These are phyloP conservation scores for Aspergillus quadrilineatus DNA, from an alignment of 2,329 filamentous ascomycete genomes.

Conservation along the genomic window DNA sequence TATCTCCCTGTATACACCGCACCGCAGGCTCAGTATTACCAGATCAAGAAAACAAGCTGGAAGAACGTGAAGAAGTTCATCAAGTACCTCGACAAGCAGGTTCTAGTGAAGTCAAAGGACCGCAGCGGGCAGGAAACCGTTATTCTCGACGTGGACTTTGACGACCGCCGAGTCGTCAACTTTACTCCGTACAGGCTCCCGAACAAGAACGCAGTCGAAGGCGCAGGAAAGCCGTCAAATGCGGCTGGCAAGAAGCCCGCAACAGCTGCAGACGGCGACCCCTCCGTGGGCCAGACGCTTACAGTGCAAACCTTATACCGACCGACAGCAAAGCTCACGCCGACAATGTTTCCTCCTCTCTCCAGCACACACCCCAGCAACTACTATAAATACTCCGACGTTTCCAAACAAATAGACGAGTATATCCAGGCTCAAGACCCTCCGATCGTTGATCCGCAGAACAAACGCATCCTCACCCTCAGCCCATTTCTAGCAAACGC, in stretches of 20 bases:
- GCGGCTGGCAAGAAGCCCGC: conserved; percentile 31
- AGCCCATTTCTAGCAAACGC: conserved; percentile 63
- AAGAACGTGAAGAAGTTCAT: conserved; percentile 70
- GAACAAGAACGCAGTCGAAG: conserved; percentile 53
- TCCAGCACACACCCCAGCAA: conserved; percentile 52
- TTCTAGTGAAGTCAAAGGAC: conserved; percentile 65
- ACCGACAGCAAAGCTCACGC: conserved; percentile 58
- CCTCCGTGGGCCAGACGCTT: conserved; percentile 45
- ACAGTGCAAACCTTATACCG: conserved; percentile 55
- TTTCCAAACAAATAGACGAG: conserved; percentile 56
- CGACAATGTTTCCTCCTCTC: conserved; percentile 51
- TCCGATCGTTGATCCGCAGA: conserved; percentile 55
- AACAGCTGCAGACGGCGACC: conserved; percentile 33
- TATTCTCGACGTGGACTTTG: conserved; percentile 65
- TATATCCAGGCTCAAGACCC: conserved; percentile 59
- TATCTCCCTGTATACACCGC: conserved; percentile 61
- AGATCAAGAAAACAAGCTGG: conserved; percentile 70
- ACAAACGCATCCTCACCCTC: conserved; percentile 61
- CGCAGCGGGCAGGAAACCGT: conserved; percentile 63
- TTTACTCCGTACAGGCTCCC: conserved; percentile 65
- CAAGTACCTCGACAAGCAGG: conserved; percentile 64
- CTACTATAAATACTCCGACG: conserved; percentile 60
- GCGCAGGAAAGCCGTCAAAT: conserved; percentile 34
- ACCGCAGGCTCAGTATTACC: conserved; percentile 56
- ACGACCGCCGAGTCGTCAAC: conserved; percentile 51